Conservation (phyloP, 2,329 filamentous ascomycete species). For the Leptodontidium sp. region DNA sequence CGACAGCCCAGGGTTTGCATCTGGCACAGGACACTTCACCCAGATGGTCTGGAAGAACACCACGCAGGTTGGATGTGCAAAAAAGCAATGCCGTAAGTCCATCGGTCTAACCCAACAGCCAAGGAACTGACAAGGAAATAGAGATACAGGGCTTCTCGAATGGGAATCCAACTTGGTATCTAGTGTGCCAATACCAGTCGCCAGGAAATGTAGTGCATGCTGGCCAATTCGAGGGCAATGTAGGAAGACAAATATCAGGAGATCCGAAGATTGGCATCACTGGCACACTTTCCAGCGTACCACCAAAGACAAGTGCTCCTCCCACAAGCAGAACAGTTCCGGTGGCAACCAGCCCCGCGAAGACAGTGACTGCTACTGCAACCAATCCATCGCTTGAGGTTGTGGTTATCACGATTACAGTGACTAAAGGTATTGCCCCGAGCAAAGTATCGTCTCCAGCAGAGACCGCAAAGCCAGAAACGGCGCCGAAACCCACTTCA, state of each 20-base stretch:
- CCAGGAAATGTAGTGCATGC: neutral
- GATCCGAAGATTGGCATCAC: constrained; percentile 13
- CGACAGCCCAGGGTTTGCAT: constrained; percentile 9
- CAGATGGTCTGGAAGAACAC: constrained; percentile 22
- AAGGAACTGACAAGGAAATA: neutral
- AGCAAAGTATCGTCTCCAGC: neutral
- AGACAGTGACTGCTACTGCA: neutral
- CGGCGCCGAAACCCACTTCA: neutral
- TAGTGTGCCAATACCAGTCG: constrained; percentile 10
- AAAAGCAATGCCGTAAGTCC: constrained; percentile 10
- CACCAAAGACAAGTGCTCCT: neutral
- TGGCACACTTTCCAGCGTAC: neutral
- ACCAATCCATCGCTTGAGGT: neutral
- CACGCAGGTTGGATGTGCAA: constrained; percentile 22
- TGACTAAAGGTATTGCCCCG: neutral
- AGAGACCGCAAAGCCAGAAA: neutral
- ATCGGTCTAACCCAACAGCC: neutral
- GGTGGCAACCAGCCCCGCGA: neutral
- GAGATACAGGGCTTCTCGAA: neutral
- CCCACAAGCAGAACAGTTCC: neutral
- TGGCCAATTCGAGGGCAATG: constrained; percentile 3
- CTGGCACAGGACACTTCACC: constrained; percentile 21
- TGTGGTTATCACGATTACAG: neutral
- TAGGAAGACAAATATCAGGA: constrained; percentile 12
- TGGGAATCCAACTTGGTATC: neutral